Base-by-base conservation (phyloP, 768 basidiomycete species). In the Termitomyces sp. region DNA sequence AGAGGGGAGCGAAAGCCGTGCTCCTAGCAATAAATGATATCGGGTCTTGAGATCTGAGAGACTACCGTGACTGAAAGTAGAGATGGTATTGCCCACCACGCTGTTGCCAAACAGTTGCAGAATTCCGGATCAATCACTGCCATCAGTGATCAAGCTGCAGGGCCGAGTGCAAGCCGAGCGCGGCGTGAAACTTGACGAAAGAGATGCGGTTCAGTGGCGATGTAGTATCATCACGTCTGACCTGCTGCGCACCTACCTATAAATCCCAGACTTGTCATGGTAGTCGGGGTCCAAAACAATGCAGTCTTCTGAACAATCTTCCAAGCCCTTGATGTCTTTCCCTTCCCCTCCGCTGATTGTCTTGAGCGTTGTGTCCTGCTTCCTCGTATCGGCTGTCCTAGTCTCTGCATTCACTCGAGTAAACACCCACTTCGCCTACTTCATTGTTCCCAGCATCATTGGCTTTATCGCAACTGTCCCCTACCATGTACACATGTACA, bases 291-390 rank as follows among this genome's bases (percentile, higher is more conserved):
- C 30, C 22, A 26, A 4, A 24, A 33, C 18, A 30, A 50, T 22
- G 9, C 34, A 27, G 47, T 18, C 32, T 33, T n/a, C 34, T 22
- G 22, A 30, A 39, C 39, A 39, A 39, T 20, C 26, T 12, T 5
- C 27, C 14, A 33, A 33, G 20, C 10, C 39, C 27, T 47, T 22
- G 14, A 53, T 18, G n/a, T 45, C 32, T 26, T 57, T 59, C n/a
- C 61, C 59, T 46, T 54, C 58, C 45, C 53, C 61, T 18, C 39
- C 49, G 18, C 56, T 62, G 22, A 55, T 62, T 18, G 54, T 59
- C 43, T 49, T 59, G 40, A 59, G 58, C 27, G 55, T 61, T 45
- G 46, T 57, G 20, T 64, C 63, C 24, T 61, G 56, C 46, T 53
- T 56, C 36, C 16, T 61, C 27, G 53, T 48, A 13, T 53, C 55